These are phyloP conservation scores for Mayamaea pseudoterrestris DNA, from an alignment of 108 stramenopile species.

Conservation along the genomic window DNA sequence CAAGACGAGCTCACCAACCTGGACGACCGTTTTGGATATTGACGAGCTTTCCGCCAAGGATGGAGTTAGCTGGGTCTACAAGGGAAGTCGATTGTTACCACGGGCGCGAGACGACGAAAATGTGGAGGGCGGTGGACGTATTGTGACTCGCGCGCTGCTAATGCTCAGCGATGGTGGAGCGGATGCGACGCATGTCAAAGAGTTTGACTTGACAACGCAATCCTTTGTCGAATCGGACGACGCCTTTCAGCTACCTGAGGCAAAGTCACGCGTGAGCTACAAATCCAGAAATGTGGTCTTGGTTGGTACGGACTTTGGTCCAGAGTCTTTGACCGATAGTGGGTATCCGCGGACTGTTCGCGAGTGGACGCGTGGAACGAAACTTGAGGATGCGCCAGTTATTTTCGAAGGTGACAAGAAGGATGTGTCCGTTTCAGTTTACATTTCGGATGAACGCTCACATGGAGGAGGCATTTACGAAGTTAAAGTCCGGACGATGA, in stretches of 20 bases:
- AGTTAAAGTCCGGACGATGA: slow-evolving; percentile 45
- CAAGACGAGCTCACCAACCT: slow-evolving; percentile 35
- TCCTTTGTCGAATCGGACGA: slow-evolving; percentile 57
- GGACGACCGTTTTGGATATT: slow-evolving; percentile 80
- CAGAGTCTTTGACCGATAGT: slow-evolving; percentile 64
- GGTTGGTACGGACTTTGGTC: slow-evolving; percentile 58
- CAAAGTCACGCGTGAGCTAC: slow-evolving; percentile 60
- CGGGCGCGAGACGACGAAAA: slow-evolving; percentile 40
- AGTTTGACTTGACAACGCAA: slow-evolving; percentile 69
- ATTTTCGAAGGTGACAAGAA: slow-evolving; percentile 82
- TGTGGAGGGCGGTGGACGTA: slow-evolving; percentile 14
- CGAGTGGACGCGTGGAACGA: slow-evolving; percentile 84
- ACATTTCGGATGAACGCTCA: slow-evolving; percentile 50
- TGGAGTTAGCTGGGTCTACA: slow-evolving; percentile 82
- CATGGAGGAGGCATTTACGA: slow-evolving; percentile 69
- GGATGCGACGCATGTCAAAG: slow-evolving; percentile 79
- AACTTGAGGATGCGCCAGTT: slow-evolving; percentile 56
- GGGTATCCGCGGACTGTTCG: slow-evolving; percentile 86
- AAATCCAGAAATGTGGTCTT: slow-evolving; percentile 40
- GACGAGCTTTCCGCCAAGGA: slow-evolving; percentile 63
- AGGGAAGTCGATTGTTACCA: slow-evolving; percentile 45
- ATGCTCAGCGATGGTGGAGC: slow-evolving; percentile 77
- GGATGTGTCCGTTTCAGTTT: slow-evolving; percentile 69
- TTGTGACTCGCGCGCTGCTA: slow-evolving; percentile 54
- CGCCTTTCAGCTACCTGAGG: slow-evolving; percentile 62